Conservation (phyloP, 2,329 filamentous ascomycete species). For the Calonectria pauciramosa region DNA sequence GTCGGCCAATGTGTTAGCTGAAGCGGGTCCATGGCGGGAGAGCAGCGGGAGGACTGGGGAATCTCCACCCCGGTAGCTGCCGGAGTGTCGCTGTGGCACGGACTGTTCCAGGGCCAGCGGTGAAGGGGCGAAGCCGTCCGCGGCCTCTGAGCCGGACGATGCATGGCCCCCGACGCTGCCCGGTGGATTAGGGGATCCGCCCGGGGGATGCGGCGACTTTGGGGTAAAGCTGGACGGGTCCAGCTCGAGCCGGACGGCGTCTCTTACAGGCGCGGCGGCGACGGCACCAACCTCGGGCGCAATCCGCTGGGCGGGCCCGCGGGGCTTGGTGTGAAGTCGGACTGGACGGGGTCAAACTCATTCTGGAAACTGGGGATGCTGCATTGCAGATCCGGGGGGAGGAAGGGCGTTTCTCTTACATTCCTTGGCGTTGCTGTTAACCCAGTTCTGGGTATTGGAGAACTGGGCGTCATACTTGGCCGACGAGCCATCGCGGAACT, state of each 20-base stretch:
- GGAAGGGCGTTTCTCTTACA: background rate
- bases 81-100: background rate
- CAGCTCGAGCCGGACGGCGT: background rate
- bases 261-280: background rate
- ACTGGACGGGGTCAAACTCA: slow-evolving; percentile 2
- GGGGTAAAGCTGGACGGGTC: background rate
- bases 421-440: slow-evolving; percentile 39
- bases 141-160: background rate
- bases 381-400: no score
- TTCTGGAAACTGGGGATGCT: background rate
- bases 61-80: background rate
- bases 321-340: slow-evolving; percentile 36
- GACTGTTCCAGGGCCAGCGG: background rate
- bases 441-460: slow-evolving; percentile 36
- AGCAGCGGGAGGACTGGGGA: background rate
- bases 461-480: slow-evolving; percentile 43
- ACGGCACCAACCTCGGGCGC: background rate
- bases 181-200: background rate
- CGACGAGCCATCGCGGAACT: slow-evolving; percentile 36
- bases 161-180: background rate
- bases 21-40: slow-evolving; percentile 29
- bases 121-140: background rate
- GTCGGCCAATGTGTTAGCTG: slow-evolving; percentile 13
- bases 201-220: background rate
- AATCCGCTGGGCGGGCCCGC: slow-evolving; percentile 16